Conservation (phyloP, 345 rosid species). For the Eucalyptus regnans region DNA sequence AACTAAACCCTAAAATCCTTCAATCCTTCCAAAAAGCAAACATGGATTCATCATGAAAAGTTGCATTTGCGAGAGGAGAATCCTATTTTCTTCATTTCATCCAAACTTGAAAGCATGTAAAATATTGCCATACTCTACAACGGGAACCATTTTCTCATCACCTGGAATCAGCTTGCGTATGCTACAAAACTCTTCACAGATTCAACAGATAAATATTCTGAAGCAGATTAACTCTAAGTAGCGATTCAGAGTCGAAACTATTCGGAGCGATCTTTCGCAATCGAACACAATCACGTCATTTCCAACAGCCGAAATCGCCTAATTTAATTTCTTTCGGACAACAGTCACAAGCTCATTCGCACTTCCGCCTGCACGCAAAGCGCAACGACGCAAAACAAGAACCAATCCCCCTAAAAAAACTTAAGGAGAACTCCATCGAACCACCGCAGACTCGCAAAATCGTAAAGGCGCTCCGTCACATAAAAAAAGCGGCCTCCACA, state of each 20-base stretch:
- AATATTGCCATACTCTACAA: not conserved
- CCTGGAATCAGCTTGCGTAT: not conserved
- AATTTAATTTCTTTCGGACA: not conserved
- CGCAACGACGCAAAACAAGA: not conserved
- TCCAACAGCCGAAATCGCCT: not conserved
- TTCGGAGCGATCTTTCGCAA: not conserved
- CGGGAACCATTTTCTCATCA: not conserved
- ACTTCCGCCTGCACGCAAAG: not conserved
- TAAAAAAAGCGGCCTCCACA: not conserved
- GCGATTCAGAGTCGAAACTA: not conserved
- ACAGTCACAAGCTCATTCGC: not conserved
- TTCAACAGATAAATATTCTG: not conserved
- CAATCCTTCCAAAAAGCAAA: not conserved
- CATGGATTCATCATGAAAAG: not conserved
- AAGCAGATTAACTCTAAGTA: not conserved
- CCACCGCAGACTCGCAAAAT: not conserved
- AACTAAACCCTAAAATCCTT: not conserved
- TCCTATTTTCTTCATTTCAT: not conserved
- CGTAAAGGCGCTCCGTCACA: not conserved
- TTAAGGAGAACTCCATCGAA: rapidly evolving
- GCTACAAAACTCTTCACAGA: not conserved
- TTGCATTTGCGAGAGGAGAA: not conserved
- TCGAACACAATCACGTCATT: not conserved
- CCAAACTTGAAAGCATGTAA: not conserved
- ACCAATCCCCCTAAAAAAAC: not conserved